Evolutionary conservation across 2,329 filamentous ascomycete species (phyloP), one percentile per base, ranked within the genome.

Genomic region (Neonectria faginata): DNA sequence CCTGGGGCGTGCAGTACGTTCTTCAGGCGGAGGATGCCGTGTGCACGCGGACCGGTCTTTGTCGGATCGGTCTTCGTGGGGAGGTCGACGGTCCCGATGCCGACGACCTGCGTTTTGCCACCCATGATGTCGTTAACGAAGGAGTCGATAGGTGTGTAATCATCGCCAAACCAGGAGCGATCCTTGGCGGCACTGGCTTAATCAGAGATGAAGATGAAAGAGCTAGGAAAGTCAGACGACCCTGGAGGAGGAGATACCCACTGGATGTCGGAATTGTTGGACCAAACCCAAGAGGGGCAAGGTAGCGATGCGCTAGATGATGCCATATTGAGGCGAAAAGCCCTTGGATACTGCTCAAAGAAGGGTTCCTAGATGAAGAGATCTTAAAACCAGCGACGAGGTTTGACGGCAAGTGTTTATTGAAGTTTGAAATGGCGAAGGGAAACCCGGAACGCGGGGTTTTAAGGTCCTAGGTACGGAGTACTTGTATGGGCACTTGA

Each of bases 1-100:
- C 18, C 27, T 14, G 64, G 50, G 14, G 33, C 36, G 18, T 67
- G 61, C 0, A 67, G 44, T 7, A 64, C 81, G 73, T 10, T 68
- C 69, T 8, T 58, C 16, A 48, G 39, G 8, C 11, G 14, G 7
- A 44, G 6, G 11, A 33, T 52, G 22, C n/a, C n/a, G 20, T 27
- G 50, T 25, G 18, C 3, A 5, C 33, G 42, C 12, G 27, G 12
- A 9, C 12, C 22, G 6, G 52, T 7, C 3, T 27, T 16, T 3
- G 10, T 45, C 5, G 16, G n/a, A n/a, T 33, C 22, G 10, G 14
- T n/a, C 25, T 60, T 61, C 12, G 44, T 39, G 9, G 61, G 42
- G 9, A 67, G 47, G 2, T 33, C 5, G 9, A 62, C 58, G 0
- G 56, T 60, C 3, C 64, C 66, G 7, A 67, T 45, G 9, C 64